Evolutionary conservation across 225 moss, liverwort and hornwort species (phyloP).

Genomic region (Marchantia polymorpha): DNA sequence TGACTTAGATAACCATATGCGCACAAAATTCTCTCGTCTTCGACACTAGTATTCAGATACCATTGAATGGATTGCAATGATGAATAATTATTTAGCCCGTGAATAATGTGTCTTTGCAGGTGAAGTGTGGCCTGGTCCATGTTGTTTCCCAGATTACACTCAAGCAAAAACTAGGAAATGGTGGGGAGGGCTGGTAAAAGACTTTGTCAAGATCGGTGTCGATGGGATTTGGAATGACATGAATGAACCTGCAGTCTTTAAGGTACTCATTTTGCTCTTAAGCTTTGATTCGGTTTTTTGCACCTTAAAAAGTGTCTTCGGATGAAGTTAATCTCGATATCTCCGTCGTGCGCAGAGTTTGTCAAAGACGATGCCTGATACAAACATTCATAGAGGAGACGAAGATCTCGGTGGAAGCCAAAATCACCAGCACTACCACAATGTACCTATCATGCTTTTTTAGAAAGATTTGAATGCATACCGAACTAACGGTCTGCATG

Average conservation of each 20-base stretch:
- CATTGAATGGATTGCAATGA: not conserved
- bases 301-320: not conserved
- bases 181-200: slow-evolving; percentile 76
- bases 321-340: not conserved
- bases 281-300: not conserved
- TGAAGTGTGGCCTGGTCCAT: slow-evolving; percentile 83
- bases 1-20: too few species aligned
- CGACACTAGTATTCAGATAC: not conserved
- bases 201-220: slow-evolving; percentile 54
- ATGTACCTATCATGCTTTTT: slow-evolving; percentile 38
- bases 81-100: not conserved
- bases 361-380: slow-evolving; percentile 84
- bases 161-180: slow-evolving; percentile 61
- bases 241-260: slow-evolving; percentile 94
- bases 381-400: slow-evolving; percentile 78
- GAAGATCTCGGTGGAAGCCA: slow-evolving; percentile 77
- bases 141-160: slow-evolving; percentile 75
- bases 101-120: slow-evolving; percentile 38
- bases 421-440: slow-evolving; percentile 76
- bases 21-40: not conserved
- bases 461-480: not conserved
- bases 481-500: too few species aligned
- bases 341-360: slow-evolving; percentile 55
- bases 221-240: slow-evolving; percentile 99
- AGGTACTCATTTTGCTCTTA: slow-evolving; percentile 36